Evolutionary conservation across 768 basidiomycete genomes (phyloP).

Genomic region (Pisolithus microcarpus): DNA sequence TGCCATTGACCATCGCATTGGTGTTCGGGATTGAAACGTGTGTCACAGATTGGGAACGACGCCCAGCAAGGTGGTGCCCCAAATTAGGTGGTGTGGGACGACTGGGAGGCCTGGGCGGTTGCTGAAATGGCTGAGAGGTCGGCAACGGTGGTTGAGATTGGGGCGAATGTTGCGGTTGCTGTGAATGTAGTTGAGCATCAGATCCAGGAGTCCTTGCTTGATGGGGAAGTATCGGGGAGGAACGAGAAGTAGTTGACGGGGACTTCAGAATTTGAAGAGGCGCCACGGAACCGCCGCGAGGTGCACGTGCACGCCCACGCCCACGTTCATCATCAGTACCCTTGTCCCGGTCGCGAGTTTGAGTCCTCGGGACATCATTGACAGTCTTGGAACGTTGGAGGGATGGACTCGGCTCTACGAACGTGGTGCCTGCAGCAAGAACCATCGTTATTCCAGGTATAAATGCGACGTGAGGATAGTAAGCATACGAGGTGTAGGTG

Average conservation of each 20-base stretch:
- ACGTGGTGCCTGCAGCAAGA: not conserved
- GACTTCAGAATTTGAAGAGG: not conserved
- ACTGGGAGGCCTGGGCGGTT: not conserved
- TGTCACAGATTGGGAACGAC: not conserved
- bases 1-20: not conserved
- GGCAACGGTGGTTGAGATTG: not conserved
- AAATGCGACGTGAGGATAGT: not conserved
- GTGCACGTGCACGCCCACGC: not conserved
- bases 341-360: not conserved
- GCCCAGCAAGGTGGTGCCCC: not conserved
- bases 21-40: not conserved
- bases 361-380: conserved; percentile 18
- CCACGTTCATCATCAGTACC: not conserved
- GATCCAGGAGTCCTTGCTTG: not conserved
- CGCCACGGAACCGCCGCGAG: not conserved
- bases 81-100: not conserved
- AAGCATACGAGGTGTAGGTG: conserved; percentile 28
- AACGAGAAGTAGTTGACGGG: not conserved
- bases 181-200: not conserved
- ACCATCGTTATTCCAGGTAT: conserved; percentile 5
- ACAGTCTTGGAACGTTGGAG: conserved; percentile 59
- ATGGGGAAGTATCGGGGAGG: not conserved
- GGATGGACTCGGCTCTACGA: conserved; percentile 7
- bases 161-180: not conserved
- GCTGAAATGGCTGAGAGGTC: conserved; percentile 10